Evolutionary conservation across 805 yeast species (phyloP), one percentile per base, ranked within the genome.

Genomic region (Sugiyamaella americana): DNA sequence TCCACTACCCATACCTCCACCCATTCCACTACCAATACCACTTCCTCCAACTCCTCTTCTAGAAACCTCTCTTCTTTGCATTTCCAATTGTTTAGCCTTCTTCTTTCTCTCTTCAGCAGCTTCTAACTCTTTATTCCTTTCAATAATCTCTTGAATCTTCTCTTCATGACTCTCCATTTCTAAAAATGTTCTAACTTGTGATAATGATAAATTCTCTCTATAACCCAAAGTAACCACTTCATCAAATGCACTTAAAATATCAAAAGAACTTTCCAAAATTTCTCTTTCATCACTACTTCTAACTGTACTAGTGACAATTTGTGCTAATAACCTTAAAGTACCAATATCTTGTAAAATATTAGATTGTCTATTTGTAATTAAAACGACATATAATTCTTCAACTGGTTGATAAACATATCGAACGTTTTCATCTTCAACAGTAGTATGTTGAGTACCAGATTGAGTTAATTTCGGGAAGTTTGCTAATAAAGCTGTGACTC

Each of bases 131-230:
- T 93, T 93, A 72, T 93, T 93, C 66, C 89, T 81, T 69, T 87
- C 98, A 59, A 93, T 93, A 64, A 93, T 89, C 64, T 93, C 97
- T 72, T 93, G 98, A 62, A 94, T 91, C 73, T 87, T 91, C 70
- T 93, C 99, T 69, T 93, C 98, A 65, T 93, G 97, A 36, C 95
- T 85, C 68, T 93, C 98, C 98, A 93, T 91, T 63, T 87, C 91
- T 70, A 93, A 72, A 68, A 86, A 91, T 10, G 94, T 86, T 64
- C 78, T 80, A 53, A 93, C 84, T 70, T 93, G 98, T 50, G 80
- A 65, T 54, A 83, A 64, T 0, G 93, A 79, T 54, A 91, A 70
- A 66, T 87, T 84, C 65, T 93, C 99, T 55, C 86, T 80, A 71
- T 83, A 87, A 16, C 98, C 98, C 68, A 87, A 72, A 44, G 80